These are phyloP conservation scores for Microthlaspi erraticum DNA, from an alignment of 345 rosid species.

Conservation along the genomic window DNA sequence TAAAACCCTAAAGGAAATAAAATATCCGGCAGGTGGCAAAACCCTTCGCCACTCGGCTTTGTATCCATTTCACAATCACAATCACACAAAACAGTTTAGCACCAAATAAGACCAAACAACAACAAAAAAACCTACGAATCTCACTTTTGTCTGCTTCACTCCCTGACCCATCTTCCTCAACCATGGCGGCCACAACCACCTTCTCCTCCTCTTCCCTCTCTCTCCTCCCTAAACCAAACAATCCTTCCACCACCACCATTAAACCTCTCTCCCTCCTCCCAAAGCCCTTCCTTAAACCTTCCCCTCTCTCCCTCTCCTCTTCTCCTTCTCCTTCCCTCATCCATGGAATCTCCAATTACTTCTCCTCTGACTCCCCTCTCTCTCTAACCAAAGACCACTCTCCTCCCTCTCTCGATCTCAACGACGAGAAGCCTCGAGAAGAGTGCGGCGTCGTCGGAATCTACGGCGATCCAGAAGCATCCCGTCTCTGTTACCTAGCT, in stretches of 20 bases:
- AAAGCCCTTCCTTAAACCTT: slow-evolving; percentile 57
- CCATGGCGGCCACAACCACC: slow-evolving; percentile 53
- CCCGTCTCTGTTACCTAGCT: slow-evolving; percentile 88
- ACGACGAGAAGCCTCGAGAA: slow-evolving; percentile 84
- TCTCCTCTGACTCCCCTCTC: slow-evolving; percentile 46
- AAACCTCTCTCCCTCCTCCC: slow-evolving; percentile 32
- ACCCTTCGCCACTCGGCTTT: slow-evolving; percentile 20
- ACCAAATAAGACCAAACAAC: slow-evolving; percentile 6
- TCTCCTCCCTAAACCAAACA: slow-evolving; percentile 38
- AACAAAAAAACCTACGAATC: slow-evolving; percentile 21
- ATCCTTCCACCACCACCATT: slow-evolving; percentile 25
- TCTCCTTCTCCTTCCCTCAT: slow-evolving; percentile 34
- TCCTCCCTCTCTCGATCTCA: slow-evolving; percentile 16
- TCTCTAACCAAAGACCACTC: slow-evolving; percentile 29
- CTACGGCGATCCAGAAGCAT: slow-evolving; percentile 89
- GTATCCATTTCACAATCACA: slow-evolving; percentile 1
- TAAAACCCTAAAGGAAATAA: slow-evolving; percentile 20
- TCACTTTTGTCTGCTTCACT: neutral
- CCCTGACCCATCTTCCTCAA: neutral
- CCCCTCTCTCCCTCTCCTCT: slow-evolving; percentile 38
- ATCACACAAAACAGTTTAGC: neutral
- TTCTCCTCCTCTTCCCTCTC: slow-evolving; percentile 44
- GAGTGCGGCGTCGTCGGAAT: slow-evolving; percentile 99
- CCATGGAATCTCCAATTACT: slow-evolving; percentile 46
- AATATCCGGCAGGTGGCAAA: slow-evolving; percentile 11